phyloP scores from a whole-genome alignment of 345 rosid species.

The Schrenkiella parvula region DNA sequence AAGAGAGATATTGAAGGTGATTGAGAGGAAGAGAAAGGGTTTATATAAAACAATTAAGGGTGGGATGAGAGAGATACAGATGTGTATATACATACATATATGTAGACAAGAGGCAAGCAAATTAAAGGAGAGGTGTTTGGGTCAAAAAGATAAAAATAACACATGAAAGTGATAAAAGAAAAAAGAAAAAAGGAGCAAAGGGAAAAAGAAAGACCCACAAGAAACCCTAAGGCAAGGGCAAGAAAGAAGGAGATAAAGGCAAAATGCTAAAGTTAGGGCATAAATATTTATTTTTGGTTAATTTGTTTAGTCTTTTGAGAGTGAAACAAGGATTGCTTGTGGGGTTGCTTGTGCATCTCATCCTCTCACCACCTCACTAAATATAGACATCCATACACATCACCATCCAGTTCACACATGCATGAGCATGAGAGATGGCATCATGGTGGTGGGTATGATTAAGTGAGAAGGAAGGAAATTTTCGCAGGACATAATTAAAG shows the following conservation, averaged over 20 bases:
- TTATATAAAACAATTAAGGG: slow-evolving; percentile 34
- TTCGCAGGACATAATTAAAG: slow-evolving; percentile 9
- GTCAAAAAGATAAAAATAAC: slow-evolving; percentile 26
- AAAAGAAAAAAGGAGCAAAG: slow-evolving; percentile 13
- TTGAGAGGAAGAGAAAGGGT: slow-evolving; percentile 24
- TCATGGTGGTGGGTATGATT: slow-evolving; percentile 28
- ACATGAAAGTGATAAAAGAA: slow-evolving; percentile 25
- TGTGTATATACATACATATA: neutral
- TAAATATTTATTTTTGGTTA: slow-evolving; percentile 27
- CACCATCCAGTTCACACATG: slow-evolving; percentile 24
- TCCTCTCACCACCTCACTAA: slow-evolving; percentile 39
- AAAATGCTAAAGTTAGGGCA: slow-evolving; percentile 35
- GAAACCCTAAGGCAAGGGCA: slow-evolving; percentile 48
- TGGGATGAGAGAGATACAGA: slow-evolving; percentile 20
- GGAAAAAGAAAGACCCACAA: slow-evolving; percentile 38
- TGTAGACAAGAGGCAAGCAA: slow-evolving; percentile 28
- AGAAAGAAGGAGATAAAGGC: slow-evolving; percentile 39
- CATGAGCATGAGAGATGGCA: slow-evolving; percentile 10
- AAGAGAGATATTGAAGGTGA: slow-evolving; percentile 19
- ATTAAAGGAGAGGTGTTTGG: slow-evolving; percentile 30
- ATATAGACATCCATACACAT: slow-evolving; percentile 45
- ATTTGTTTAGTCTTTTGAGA: slow-evolving; percentile 37
- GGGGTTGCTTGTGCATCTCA: slow-evolving; percentile 45
- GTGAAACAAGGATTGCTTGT: slow-evolving; percentile 49
- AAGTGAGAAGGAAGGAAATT: slow-evolving; percentile 23